Evolutionary conservation across 2,329 filamentous ascomycete species (phyloP), one percentile per base, ranked within the genome.

Genomic region (Fusarium brevicatenulatum): DNA sequence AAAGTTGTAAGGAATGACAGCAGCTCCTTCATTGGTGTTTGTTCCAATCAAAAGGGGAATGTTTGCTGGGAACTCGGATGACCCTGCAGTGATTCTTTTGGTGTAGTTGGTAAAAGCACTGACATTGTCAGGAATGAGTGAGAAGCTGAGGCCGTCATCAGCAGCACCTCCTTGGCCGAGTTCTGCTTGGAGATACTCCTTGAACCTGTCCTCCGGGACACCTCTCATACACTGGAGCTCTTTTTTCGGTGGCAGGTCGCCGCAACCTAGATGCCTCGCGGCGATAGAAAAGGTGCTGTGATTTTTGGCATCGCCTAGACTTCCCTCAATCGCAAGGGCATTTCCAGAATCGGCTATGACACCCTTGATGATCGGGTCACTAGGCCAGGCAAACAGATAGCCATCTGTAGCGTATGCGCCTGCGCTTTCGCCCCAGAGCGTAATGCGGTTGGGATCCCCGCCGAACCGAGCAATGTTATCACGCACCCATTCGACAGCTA

Each of bases 401-500:
- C 72, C 67, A 15, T 75, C 72, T 10, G 44, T 57, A 1, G 57
- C 57, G 21, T 75, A 75, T 9, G 66, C 72, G 2, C 66, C 61
- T 5, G 72, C 73, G 10, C 72, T 75, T 9, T 75, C 70, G 1
- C 73, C 73, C 72, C 73, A 75, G 7, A 75, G 70, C 2, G 34
- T 61, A 7, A 75, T 75, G 13, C 72, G 72, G 9, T 55, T 9
- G 5, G 70, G 73, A 23, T 75, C 72, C 0, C 72, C 72, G 9
- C 72, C 72, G 10, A 75, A 75, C 16, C 28, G 57, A 49, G 66
- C 72, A 39, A 73, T 71, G 10, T 75, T 75, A 13, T 58, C 58
- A 0, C 59, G 66, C 7, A 75, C 72, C 72, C 72, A 75, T 63
- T 75, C 72, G 13, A 75, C 72, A 9, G 72, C 72, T 1, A 75